These are phyloP conservation scores for Pseudisothecium myosuroides DNA, from an alignment of 225 moss, liverwort and hornwort species.

Conservation along the genomic window DNA sequence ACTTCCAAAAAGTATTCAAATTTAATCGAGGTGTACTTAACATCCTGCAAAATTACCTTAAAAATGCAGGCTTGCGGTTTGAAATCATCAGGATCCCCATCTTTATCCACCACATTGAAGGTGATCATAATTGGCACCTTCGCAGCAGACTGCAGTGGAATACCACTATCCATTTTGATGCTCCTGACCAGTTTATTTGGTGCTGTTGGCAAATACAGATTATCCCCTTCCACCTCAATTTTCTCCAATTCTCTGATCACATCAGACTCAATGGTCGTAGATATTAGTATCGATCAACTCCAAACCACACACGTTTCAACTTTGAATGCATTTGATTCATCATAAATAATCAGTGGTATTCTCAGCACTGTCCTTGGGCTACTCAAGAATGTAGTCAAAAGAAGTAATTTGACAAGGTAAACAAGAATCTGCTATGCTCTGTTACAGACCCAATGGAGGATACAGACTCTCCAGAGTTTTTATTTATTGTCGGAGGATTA, in stretches of 20 bases:
- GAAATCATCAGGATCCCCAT: slow-evolving; percentile 52
- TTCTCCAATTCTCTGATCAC: slow-evolving; percentile 67
- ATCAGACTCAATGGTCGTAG: not conserved
- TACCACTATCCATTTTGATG: slow-evolving; percentile 74
- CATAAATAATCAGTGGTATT: not conserved
- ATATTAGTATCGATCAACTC: not conserved
- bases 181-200: slow-evolving; percentile 69
- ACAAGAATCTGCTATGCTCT: not conserved
- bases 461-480: not conserved
- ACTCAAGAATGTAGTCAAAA: not conserved
- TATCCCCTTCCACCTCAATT: slow-evolving; percentile 60
- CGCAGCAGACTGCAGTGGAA: slow-evolving; percentile 75
- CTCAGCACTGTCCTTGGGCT: not conserved
- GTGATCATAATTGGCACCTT: slow-evolving; percentile 93
- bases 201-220: slow-evolving; percentile 74
- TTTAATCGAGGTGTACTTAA: not conserved
- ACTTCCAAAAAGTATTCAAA: not conserved
- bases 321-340: not conserved
- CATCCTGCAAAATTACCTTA: slow-evolving; percentile 34
- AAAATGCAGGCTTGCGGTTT: slow-evolving; percentile 78
- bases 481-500: not conserved
- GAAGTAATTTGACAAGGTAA: not conserved
- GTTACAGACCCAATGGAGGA: not conserved
- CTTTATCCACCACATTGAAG: slow-evolving; percentile 79
- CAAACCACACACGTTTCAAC: not conserved